Evolutionary conservation across 1,284 basidiomycete species (phyloP).

Genomic region (Melampsora larici-populina): DNA sequence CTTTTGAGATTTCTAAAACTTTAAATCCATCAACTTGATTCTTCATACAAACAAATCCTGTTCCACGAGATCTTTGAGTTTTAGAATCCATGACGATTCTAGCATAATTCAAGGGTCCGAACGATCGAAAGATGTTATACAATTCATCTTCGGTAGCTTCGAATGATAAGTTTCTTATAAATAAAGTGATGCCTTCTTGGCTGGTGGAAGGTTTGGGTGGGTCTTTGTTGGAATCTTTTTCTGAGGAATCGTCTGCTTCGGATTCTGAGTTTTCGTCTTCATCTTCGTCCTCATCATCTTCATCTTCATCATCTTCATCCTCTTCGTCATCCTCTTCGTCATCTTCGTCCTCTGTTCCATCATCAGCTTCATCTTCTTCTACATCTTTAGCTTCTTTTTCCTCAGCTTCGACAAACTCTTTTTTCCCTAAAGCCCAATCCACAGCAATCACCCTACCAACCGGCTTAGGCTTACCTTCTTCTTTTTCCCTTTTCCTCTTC

Average conservation of each 20-base stretch:
- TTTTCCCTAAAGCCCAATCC: slow-evolving; percentile 94
- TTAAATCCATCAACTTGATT: slow-evolving; percentile 83
- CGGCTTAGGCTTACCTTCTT: slow-evolving; percentile 50
- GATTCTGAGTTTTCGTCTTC: slow-evolving; percentile 6
- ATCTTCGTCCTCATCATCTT: slow-evolving; percentile 58
- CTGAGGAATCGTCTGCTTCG: not conserved
- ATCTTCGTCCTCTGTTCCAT: too few relatives aligned
- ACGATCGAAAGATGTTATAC: slow-evolving; percentile 77
- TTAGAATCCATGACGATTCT: slow-evolving; percentile 81
- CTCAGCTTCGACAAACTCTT: slow-evolving; percentile 72
- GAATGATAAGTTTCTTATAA: slow-evolving; percentile 91
- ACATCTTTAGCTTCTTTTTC: too few relatives aligned
- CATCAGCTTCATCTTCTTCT: too few relatives aligned
- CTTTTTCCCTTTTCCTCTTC: slow-evolving; percentile 58
- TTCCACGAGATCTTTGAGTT: slow-evolving; percentile 83
- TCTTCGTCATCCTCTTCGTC: too few relatives aligned
- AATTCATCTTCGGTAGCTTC: slow-evolving; percentile 86
- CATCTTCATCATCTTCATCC: too few relatives aligned
- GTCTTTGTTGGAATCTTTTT: not conserved
- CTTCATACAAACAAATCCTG: slow-evolving; percentile 98
- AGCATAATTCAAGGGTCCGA: slow-evolving; percentile 89
- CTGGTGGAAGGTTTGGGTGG: slow-evolving; percentile 58
- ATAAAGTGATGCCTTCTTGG: slow-evolving; percentile 76
- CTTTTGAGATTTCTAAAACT: slow-evolving; percentile 73
- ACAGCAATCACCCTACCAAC: slow-evolving; percentile 77